Conservation (phyloP, 1,139 yeast species). For the Hansenula anomala region DNA sequence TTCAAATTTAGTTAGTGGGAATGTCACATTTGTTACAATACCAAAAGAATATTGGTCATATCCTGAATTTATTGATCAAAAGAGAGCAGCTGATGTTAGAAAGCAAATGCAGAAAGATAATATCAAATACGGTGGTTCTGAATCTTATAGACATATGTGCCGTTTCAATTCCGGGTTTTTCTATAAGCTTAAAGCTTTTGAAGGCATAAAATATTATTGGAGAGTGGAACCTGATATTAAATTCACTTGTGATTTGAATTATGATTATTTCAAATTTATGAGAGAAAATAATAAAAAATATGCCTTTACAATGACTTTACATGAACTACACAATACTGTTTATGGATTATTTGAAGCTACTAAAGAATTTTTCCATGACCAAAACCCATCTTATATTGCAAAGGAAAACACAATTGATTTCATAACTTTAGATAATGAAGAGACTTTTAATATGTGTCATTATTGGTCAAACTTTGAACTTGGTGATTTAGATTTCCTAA, state of each 20-base stretch:
- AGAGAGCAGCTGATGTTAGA: constrained; percentile 49
- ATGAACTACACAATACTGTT: constrained; percentile 47
- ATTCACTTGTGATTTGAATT: constrained; percentile 48
- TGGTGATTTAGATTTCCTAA: constrained; percentile 48
- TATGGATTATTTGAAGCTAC: constrained; percentile 57
- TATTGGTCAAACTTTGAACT: constrained; percentile 63
- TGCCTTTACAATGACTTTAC: constrained; percentile 52
- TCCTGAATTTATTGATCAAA: constrained; percentile 60
- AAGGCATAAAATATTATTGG: constrained; percentile 60
- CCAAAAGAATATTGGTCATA: constrained; percentile 70
- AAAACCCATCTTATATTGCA: constrained; percentile 40
- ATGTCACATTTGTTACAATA: constrained; percentile 56
- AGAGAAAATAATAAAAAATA: constrained; percentile 42
- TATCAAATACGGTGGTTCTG: constrained; percentile 50
- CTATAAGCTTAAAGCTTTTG: constrained; percentile 49
- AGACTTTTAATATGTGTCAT: constrained; percentile 50
- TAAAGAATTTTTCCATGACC: constrained; percentile 41
- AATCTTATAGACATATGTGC: constrained; percentile 60
- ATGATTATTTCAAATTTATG: constrained; percentile 51
- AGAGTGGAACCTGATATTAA: constrained; percentile 56
- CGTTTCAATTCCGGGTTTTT: constrained; percentile 53
- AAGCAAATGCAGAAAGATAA: constrained; percentile 35
- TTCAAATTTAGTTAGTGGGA: constrained; percentile 49
- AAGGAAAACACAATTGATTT: constrained; percentile 40
- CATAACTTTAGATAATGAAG: constrained; percentile 45